A percentile compares a stretch with the other conserved stretches of the same genome.
These are phyloP conservation scores for Medicago truncatula DNA, from an alignment of 306 rosid genomes.

Conservation along the genomic window MtrunA17r5.0-ANR NC_053044.1:46176501-46177000, in stretches of 20 bases:
- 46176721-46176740: constrained; percentile 41
- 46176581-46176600: constrained; percentile 43
- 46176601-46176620: constrained; percentile 87
- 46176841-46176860: constrained; percentile 57
- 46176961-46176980: constrained; percentile 56
- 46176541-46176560: constrained; percentile 42
- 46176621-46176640: constrained; percentile 82
- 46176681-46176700: constrained; percentile 64
- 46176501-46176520: constrained; percentile 42
- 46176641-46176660: constrained; percentile 90
- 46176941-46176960: constrained; percentile 67
- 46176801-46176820: constrained; percentile 68
- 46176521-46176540: constrained; percentile 51
- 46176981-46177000: constrained; percentile 78
- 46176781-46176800: constrained; percentile 28
- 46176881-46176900: constrained; percentile 64
- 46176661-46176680: constrained; percentile 52
- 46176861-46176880: constrained; percentile 61
- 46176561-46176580: constrained; percentile 31
- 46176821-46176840: constrained; percentile 88
- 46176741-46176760: constrained; percentile 6
- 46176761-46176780: constrained; percentile 24
- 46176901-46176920: constrained; percentile 63
- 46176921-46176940: constrained; percentile 71
- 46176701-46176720: constrained; percentile 75